Base-by-base conservation (phyloP, 176 grass and related monocot species). In the Chrysopogon serrulatus region DNA sequence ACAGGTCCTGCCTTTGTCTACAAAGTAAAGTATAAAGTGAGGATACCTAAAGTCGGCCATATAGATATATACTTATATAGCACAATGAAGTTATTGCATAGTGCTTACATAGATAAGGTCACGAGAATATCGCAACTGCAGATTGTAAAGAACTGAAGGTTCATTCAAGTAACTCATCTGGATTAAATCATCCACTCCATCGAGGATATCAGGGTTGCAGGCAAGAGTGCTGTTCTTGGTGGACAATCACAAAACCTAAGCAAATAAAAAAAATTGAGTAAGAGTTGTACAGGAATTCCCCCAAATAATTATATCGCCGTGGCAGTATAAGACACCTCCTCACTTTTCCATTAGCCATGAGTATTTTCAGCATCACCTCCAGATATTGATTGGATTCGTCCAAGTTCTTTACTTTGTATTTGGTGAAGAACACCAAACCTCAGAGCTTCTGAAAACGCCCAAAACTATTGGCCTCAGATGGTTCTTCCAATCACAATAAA, bases 1-100 rank as follows among this genome's bases (percentile, higher is more conserved):
- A 99, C 83, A 85, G 93, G 89, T 61, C 96, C 96, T 89, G 96
- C 93, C 95, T 93, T 99, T 83, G 96, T 99, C 96, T 99, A 78
- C 32, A 84, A 70, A 80, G 36, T 69, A 77, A 37, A 56, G n/a
- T 44, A 80, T 49, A 80, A 85, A 65, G 73, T 80, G 23, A 87
- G 86, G 37, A 78, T n/a, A 68, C 10, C n/a, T 51, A 65, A 8
- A 71, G 6, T 74, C n/a, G 28, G 42, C 51, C 10, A 75, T 44
- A 49, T 75, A n/a, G n/a, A n/a, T n/a, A 64, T 63, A 6, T 63
- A 63, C 26, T 27, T 63, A 31, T 31, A 63, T 79, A 92, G 6
- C 41, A 60, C 15, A 49, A n/a, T 79, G 33, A 83, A 23, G 31
- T 82, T 73, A 33, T 39, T 26, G 35, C 42, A 76, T 77, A 76